Conservation (phyloP, 371 early-diverging fungal species). For the Umbelopsis sp. region DNA sequence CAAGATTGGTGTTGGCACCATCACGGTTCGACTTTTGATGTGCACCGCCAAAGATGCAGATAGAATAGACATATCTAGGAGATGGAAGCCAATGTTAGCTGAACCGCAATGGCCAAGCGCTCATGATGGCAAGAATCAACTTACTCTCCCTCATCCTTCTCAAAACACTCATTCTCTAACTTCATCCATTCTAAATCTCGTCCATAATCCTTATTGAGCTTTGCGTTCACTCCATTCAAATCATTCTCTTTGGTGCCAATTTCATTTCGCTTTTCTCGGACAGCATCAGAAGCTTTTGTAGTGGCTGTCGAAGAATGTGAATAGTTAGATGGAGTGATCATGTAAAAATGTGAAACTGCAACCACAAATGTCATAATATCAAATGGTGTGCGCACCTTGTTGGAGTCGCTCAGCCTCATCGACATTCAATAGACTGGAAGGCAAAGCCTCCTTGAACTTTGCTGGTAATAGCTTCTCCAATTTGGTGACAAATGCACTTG, state of each 20-base stretch:
- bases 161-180: conserved; percentile 71
- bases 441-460: conserved; percentile 8
- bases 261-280: conserved; percentile 34
- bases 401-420: conserved; percentile 17
- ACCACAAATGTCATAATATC: neutral
- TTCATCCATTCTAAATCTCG: conserved; percentile 60
- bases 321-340: neutral
- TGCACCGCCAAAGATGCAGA: conserved; percentile 81
- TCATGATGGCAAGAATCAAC: conserved; percentile 25
- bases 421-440: neutral
- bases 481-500: conserved; percentile 16
- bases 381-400: conserved; percentile 15
- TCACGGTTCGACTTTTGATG: conserved; percentile 73
- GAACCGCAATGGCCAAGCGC: neutral
- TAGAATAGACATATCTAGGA: conserved; percentile 75
- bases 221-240: conserved; percentile 28
- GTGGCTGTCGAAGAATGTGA: neutral
- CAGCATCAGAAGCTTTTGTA: neutral
- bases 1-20: conserved; percentile 62
- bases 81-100: no score
- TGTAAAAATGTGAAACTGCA: neutral
- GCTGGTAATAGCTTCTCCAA: conserved; percentile 16
- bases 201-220: conserved; percentile 67
- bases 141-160: conserved; percentile 75
- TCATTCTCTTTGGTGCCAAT: conserved; percentile 30